A percentile compares a stretch with the other conserved stretches of the same genome.
phyloP scores from a whole-genome alignment of 352 stramenopile genomes.

The Phytophthora fragariaefolia region DNA sequence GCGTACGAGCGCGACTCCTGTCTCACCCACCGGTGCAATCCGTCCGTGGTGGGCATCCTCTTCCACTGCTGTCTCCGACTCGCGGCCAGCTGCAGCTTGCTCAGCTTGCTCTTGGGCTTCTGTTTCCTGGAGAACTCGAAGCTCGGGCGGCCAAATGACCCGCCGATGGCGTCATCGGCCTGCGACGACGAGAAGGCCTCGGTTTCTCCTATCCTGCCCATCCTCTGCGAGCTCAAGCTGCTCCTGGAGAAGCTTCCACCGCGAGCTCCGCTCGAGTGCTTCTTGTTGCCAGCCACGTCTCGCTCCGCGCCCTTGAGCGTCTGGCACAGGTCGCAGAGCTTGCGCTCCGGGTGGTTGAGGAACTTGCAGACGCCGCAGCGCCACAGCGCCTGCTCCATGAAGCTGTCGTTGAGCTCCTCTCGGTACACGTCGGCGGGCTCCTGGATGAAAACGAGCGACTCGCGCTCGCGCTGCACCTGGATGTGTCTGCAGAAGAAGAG shows the following conservation, averaged over 20 bases:
- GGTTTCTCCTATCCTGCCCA: slow-evolving; percentile 52
- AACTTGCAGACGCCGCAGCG: slow-evolving; percentile 91
- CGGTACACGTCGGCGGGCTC: slow-evolving; percentile 73
- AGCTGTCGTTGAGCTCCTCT: slow-evolving; percentile 86
- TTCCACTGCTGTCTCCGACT: slow-evolving; percentile 80
- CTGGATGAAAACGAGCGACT: slow-evolving; percentile 59
- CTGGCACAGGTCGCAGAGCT: slow-evolving; percentile 88
- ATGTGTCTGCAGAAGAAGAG: slow-evolving; percentile 53
- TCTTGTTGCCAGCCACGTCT: slow-evolving; percentile 48
- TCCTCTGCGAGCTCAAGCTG: slow-evolving; percentile 44
- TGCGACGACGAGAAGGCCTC: slow-evolving; percentile 51
- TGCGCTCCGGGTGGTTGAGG: slow-evolving; percentile 84
- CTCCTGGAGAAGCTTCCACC: slow-evolving; percentile 25
- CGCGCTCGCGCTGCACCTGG: slow-evolving; percentile 42
- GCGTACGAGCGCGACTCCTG: slow-evolving; percentile 33
- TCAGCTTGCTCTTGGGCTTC: slow-evolving; percentile 48
- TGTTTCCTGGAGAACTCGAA: slow-evolving; percentile 35
- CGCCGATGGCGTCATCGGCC: slow-evolving; percentile 42
- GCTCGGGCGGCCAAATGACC: slow-evolving; percentile 39
- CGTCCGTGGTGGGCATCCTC: slow-evolving; percentile 75
- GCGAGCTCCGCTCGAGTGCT: slow-evolving; percentile 30
- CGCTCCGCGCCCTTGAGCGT: slow-evolving; percentile 64
- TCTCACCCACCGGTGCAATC: slow-evolving; percentile 76
- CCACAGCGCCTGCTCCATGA: slow-evolving; percentile 85
- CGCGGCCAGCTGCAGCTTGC: slow-evolving; percentile 78